These are phyloP conservation scores for Apiotrichum laibachii DNA, from an alignment of 1,284 basidiomycete species.

Conservation along the genomic window DNA sequence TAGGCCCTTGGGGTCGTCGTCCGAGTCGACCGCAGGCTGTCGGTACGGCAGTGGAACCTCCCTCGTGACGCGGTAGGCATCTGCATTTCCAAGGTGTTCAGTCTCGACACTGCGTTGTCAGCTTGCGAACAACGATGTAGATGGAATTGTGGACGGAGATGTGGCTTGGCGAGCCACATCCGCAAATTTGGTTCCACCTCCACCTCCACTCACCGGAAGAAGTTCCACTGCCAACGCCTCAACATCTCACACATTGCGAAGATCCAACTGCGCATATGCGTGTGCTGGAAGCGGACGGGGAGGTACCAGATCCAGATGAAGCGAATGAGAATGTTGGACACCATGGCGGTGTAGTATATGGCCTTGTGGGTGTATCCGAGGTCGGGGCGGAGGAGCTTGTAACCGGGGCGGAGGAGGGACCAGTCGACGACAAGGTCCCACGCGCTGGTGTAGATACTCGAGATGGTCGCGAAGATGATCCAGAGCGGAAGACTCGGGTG, in stretches of 20 bases:
- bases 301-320: slow-evolving; percentile 82
- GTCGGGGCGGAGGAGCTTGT: slow-evolving; percentile 70
- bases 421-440: slow-evolving; percentile 67
- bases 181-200: background rate
- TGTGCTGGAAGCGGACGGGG: slow-evolving; percentile 57
- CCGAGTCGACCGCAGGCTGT: slow-evolving; percentile 24
- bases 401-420: slow-evolving; percentile 63
- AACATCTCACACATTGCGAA: slow-evolving; percentile 72
- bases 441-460: slow-evolving; percentile 66
- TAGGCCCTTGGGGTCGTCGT: slow-evolving; percentile 21
- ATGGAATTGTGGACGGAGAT: background rate
- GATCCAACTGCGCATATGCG: slow-evolving; percentile 65
- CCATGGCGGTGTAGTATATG: slow-evolving; percentile 55
- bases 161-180: background rate
- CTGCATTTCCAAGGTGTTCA: slow-evolving; percentile 51
- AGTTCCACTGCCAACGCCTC: slow-evolving; percentile 86
- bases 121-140: background rate
- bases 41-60: slow-evolving; percentile 47
- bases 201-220: slow-evolving; percentile 59
- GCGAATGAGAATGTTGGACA: slow-evolving; percentile 67
- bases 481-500: slow-evolving; percentile 62
- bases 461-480: slow-evolving; percentile 62
- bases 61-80: slow-evolving; percentile 34
- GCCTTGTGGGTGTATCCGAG: slow-evolving; percentile 62
- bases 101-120: slow-evolving; percentile 43